phyloP scores from a whole-genome alignment of 306 rosid genomes.

The Rosa chinensis region DNA sequence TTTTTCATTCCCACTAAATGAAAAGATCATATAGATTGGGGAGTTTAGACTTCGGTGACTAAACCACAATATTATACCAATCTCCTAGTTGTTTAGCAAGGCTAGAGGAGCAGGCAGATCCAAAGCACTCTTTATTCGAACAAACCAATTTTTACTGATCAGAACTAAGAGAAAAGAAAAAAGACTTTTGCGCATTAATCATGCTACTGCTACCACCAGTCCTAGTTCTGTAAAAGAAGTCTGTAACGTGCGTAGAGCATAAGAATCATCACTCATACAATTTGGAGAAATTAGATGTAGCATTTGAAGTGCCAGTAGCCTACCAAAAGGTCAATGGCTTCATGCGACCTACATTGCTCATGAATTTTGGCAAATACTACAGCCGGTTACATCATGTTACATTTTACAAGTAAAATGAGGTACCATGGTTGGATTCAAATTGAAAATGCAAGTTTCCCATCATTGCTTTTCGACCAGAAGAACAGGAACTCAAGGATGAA shows the following conservation, averaged over 20 bases:
- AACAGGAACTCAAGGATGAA: constrained; percentile 19
- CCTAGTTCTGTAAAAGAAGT: neutral
- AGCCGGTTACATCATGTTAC: neutral
- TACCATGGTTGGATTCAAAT: neutral
- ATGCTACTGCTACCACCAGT: neutral
- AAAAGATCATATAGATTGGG: neutral
- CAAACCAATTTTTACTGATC: neutral
- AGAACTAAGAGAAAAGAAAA: neutral
- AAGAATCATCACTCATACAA: neutral
- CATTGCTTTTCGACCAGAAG: neutral
- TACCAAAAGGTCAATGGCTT: neutral
- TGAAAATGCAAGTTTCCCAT: constrained; percentile 11
- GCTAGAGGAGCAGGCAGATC: neutral
- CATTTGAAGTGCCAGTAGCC: neutral
- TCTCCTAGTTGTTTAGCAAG: neutral
- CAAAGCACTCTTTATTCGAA: neutral
- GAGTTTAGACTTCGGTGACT: neutral
- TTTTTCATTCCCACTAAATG: neutral
- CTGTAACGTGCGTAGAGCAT: neutral
- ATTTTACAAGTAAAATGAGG: constrained; percentile 5
- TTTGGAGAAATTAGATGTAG: neutral
- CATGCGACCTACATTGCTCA: neutral
- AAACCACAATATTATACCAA: neutral
- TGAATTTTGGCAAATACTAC: neutral
- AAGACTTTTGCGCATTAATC: neutral